Base-by-base conservation (phyloP, 2,329 filamentous ascomycete genomes). In the Curvularia sp. region DNA sequence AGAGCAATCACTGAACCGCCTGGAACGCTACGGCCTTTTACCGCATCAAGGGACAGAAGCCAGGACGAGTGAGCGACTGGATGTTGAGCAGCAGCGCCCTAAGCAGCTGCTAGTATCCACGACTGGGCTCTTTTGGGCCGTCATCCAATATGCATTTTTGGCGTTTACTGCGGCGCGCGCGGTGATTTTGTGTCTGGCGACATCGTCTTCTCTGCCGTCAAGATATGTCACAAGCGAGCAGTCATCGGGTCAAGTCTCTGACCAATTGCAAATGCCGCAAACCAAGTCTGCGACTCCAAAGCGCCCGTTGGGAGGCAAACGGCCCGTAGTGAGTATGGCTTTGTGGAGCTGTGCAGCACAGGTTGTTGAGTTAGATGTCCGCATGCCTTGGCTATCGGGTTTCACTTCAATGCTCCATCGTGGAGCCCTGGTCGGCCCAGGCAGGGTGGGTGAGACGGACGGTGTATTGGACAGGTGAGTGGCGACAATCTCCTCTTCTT, bases 371-470 rank as follows among this genome's bases (percentile, higher is more conserved):
- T 79, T 97, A 73, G 84, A 89, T 66, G 78, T 82, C 65, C 90
- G 92, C 77, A 96, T 97, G 92, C 94, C 94, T 63, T 98, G 94
- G 94, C 84, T 97, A 56, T 84, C 84, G 73, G 92, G 92, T 73
- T 81, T 86, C 67, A 76, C 95, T 60, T 90, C 90, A 57, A 85
- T 97, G 77, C 76, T 89, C 66, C 92, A 95, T 79, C 89, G 90
- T 83, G 83, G 87, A 66, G 84, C 88, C 70, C 79, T 94, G 72
- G 82, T 83, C 70, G 92, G 93, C 24, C 91, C 91, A 64, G 91
- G 92, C 70, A 85, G 80, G 78, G 78, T 96, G 64, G 92, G 90
- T 74, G 84, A 85, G 70, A 86, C 89, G 28, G 85, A 96, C 77
- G 89, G 92, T 64, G 84, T 88, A 76, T 81, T 97, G 78, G 94